Conservation (phyloP, 2,329 filamentous ascomycete genomes). For the Paraphaeosphaeria sporulosa region DNA sequence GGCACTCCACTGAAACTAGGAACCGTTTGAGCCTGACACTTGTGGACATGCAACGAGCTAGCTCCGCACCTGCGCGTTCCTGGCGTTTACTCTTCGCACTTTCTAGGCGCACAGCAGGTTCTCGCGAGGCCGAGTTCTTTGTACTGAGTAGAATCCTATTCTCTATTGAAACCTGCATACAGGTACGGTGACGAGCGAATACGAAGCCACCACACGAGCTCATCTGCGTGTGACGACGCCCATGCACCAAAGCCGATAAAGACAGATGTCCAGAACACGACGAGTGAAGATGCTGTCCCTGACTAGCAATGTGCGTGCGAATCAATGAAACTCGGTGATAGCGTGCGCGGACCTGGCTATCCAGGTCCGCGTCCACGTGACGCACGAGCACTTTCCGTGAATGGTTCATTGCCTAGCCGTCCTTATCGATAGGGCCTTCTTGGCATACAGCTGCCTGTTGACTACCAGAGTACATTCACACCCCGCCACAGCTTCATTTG, state of each 20-base stretch:
- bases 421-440: constrained; percentile 3
- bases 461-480: constrained; percentile 4
- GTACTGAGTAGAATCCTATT: not conserved
- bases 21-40: constrained; percentile 9
- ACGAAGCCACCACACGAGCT: constrained; percentile 4
- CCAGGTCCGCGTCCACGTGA: not conserved
- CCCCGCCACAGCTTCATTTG: constrained; percentile 12
- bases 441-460: constrained; percentile 4
- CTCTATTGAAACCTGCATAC: constrained; percentile 6
- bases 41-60: constrained; percentile 12
- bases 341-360: not conserved
- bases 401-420: not conserved
- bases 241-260: not conserved
- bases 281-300: not conserved
- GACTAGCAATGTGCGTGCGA: not conserved
- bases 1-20: constrained; percentile 9
- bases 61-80: constrained; percentile 7
- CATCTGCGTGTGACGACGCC: constrained; percentile 8
- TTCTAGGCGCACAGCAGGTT: constrained; percentile 4
- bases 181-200: constrained; percentile 4
- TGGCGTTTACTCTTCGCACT: not conserved
- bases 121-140: not conserved
- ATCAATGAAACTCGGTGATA: not conserved
- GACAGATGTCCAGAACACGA: not conserved
- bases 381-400: not conserved